Evolutionary conservation across 768 basidiomycete genomes (phyloP), one percentile per base, ranked within the genome.

Genomic region (Filobasidium wieringae): DNA sequence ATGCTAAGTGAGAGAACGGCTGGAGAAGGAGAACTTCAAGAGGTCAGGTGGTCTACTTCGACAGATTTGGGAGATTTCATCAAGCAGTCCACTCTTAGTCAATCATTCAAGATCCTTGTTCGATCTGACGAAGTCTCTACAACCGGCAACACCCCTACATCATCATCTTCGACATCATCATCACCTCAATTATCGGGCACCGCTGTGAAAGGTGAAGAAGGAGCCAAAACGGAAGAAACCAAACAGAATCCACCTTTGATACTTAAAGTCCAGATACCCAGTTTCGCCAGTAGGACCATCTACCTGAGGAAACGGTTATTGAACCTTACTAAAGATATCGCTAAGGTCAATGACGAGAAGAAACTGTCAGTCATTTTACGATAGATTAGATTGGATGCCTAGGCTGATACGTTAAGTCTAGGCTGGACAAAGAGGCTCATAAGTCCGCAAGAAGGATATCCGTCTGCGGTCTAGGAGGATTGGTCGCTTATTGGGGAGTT

Each of bases 51-150:
- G 84, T 78, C 78, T 7, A 79, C 81, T 52, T 80, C 79, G 2
- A 85, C 82, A 0, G 82, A 83, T 70, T 71, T 84, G 14, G 80
- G 79, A 14, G 82, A 84, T 70, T 85, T 85, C 67, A 79, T 85
- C 56, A 78, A 80, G 45, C 80, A 82, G 66, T 80, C 80, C 7
- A 82, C 82, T 6, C 77, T 79, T 24, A 72, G 78, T 29, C 76
- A 79, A 26, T 70, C 78, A 57, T 84, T 85, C 68, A 76, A 73
- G 8, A 80, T 85, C 50, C 67, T 71, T 39, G 66, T 76, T 30
- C 61, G 54, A 29, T 63, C 68, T n/a, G 64, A 58, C 71, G 70
- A 67, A 71, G 79, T 52, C 17, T 24, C 19, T 17, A 26, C 41
- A n/a, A 17, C 37, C 22, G 26, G 19, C 53, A 8, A 40, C 37